Evolutionary conservation across 2,329 filamentous ascomycete genomes (phyloP), one percentile per base, ranked within the genome.

Genomic region (Trichoderma harzianum): DNA sequence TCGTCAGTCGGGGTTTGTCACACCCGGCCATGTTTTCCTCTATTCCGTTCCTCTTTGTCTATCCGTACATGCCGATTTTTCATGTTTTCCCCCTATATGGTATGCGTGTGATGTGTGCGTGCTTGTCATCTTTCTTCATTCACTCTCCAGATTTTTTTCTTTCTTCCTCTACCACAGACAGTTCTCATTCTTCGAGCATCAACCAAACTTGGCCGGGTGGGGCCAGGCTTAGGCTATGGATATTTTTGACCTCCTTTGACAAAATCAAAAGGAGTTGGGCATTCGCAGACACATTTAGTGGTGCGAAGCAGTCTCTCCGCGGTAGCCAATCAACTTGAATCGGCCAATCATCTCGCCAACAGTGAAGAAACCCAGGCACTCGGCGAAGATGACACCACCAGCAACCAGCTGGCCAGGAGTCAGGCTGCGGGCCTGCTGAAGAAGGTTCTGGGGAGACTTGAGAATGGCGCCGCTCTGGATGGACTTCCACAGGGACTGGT

Each of bases 311-410:
- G 82, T 80, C 81, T 93, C 89, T 80, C 93, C 92, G 83, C 88
- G 89, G 88, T 99, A 99, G 75, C 96, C 96, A 78, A 99, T 88
- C 77, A 99, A 83, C 92, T 99, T 98, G 86, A 96, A 90, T 80
- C 95, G 90, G 79, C 96, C 96, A 79, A 99, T 91, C 83, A 99
- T 98, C 88, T 98, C 95, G 76, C 96, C 96, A 70, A 98, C 90
- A 74, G 95, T 97, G 89, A 98, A 99, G 89, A 99, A 99, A 74
- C 96, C 96, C 76, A 99, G 84, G 65, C 94, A 88, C 86, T 99
- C 95, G 71, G 95, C 95, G 62, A 87, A 84, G 74, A 98, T 86
- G 73, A 99, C 92, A 77, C 92, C 93, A 73, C 88, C 92, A 69
- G 92, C 84, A 70, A 88, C 88, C 77, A 95, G 81, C 83, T 97